Evolutionary conservation across 73 alveolate genomes (phyloP).

Genomic region (Paramecium octaurelia): DNA sequence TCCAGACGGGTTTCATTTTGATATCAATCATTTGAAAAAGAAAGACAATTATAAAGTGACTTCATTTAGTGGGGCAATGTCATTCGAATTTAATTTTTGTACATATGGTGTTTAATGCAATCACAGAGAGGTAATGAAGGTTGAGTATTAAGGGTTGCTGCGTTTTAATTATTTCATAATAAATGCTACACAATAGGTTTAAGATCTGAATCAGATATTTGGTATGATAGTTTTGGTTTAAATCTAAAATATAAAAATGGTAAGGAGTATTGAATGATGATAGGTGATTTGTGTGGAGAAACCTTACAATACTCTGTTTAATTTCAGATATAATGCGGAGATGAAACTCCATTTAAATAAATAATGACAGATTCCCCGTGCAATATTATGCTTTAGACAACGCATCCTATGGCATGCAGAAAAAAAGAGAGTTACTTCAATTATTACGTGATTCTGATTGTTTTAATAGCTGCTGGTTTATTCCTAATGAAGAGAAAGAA

Average conservation of each 20-base stretch:
- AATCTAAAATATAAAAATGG: constrained; percentile 39
- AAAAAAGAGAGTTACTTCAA: neutral
- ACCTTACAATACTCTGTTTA: constrained; percentile 10
- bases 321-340: constrained; percentile 11
- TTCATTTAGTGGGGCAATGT: constrained; percentile 49
- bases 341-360: neutral
- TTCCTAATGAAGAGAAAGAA: neutral
- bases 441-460: neutral
- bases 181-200: constrained; percentile 36
- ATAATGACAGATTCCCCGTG: constrained; percentile 28
- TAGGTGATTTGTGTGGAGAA: constrained; percentile 54
- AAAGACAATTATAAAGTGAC: neutral
- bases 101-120: constrained; percentile 34
- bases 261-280: neutral
- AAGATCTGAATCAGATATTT: neutral
- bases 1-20: constrained; percentile 14
- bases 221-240: constrained; percentile 48
- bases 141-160: constrained; percentile 23
- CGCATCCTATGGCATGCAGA: constrained; percentile 37
- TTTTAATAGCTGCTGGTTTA: neutral
- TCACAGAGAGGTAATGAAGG: constrained; percentile 5
- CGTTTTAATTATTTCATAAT: constrained; percentile 24
- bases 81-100: constrained; percentile 43
- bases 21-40: neutral
- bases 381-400: neutral